Conservation (phyloP, 2,329 filamentous ascomycete genomes). For the Diaporthe destruens region DNA sequence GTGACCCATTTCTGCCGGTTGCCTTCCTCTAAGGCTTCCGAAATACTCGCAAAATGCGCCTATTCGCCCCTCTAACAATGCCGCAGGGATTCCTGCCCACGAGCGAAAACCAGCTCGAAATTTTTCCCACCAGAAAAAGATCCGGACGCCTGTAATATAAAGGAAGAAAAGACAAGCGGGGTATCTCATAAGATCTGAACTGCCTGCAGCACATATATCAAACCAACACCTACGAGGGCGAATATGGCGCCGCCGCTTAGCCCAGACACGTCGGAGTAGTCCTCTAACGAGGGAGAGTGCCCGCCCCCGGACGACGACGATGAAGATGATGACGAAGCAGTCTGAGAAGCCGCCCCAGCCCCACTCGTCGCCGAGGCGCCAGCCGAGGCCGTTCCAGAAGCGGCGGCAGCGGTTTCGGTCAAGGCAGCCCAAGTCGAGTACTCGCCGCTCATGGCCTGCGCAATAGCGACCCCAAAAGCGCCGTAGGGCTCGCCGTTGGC, state of each 20-base stretch:
- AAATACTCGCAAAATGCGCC: no score
- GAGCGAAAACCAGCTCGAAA: no score
- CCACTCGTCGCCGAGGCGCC: slow-evolving; percentile 15
- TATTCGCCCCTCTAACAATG: no score
- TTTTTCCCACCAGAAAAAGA: no score
- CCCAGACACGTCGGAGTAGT: not conserved
- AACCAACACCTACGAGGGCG: slow-evolving; percentile 24
- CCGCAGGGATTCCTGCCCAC: no score
- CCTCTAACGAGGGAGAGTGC: not conserved
- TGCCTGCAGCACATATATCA: slow-evolving; percentile 40
- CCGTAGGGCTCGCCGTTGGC: slow-evolving; percentile 41
- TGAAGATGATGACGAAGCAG: slow-evolving; percentile 10
- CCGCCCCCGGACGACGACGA: not conserved
- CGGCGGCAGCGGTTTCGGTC: slow-evolving; percentile 5
- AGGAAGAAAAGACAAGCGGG: not conserved
- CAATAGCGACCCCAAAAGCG: slow-evolving; percentile 37
- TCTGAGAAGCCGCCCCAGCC: not conserved
- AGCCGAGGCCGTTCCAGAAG: slow-evolving; percentile 20
- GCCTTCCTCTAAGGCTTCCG: no score
- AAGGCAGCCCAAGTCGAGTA: slow-evolving; percentile 38
- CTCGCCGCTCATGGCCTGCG: slow-evolving; percentile 38
- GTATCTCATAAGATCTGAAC: slow-evolving; percentile 37
- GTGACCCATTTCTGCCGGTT: no score
- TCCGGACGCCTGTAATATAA: not conserved
- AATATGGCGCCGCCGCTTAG: slow-evolving; percentile 28